Percentiles rank a stretch among this genome's conserved stretches.
Evolutionary conservation across 176 grass and related monocot species (phyloP).

Genomic region (Triticum aestivum): DNA sequence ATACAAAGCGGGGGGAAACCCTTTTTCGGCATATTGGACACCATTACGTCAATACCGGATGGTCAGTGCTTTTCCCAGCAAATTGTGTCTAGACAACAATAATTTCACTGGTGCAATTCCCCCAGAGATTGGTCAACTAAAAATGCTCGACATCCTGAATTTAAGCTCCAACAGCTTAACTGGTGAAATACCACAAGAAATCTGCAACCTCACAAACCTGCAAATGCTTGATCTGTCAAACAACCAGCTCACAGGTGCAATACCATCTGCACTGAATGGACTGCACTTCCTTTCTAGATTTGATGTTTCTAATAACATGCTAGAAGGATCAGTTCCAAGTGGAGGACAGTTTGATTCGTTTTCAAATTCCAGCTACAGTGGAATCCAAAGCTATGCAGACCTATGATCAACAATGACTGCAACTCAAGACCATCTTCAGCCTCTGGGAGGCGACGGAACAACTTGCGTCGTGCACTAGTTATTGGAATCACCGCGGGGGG

Average conservation of each 20-base stretch:
- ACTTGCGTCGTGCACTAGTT: not conserved
- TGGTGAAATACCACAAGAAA: conserved; percentile 48
- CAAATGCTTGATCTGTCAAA: conserved; percentile 48
- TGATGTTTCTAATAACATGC: conserved; percentile 57
- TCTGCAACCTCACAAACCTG: conserved; percentile 58
- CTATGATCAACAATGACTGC: conserved; percentile 18
- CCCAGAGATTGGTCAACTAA: conserved; percentile 45
- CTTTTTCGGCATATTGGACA: conserved; percentile 9
- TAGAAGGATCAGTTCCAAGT: conserved; percentile 55
- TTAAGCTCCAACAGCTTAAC: conserved; percentile 59
- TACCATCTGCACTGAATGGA: conserved; percentile 33
- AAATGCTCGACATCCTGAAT: conserved; percentile 43
- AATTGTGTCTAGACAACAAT: conserved; percentile 43
- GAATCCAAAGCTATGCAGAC: conserved; percentile 59
- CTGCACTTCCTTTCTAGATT: conserved; percentile 65
- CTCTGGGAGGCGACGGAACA: not conserved
- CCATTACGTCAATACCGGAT: conserved; percentile 48
- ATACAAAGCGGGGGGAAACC: too few species aligned
- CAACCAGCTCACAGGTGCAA: conserved; percentile 56
- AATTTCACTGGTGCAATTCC: conserved; percentile 53
- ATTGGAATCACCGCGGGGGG: not conserved
- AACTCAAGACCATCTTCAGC: not conserved
- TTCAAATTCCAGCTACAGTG: conserved; percentile 48
- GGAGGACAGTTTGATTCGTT: conserved; percentile 59
- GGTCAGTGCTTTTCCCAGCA: conserved; percentile 45